Base-by-base conservation (phyloP, 139 green algal genomes). In the Tetradesmus lagerheimii region DNA sequence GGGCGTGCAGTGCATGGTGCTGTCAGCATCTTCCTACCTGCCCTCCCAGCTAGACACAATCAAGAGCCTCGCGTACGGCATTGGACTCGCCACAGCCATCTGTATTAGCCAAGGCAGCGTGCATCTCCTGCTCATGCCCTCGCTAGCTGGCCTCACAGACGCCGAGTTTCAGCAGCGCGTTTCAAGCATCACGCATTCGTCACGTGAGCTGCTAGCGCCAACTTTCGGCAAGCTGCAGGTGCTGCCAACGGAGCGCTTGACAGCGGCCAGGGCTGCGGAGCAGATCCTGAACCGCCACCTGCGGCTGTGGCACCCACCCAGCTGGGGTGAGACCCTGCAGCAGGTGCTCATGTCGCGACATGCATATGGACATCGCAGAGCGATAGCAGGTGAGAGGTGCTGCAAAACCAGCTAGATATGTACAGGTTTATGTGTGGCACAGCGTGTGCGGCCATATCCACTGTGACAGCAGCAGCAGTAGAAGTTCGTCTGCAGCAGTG, bases 11-110 rank as follows among this genome's bases (percentile, higher is more conserved):
- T 38, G 20, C 31, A 38, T 88, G n/a, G 57, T 88, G 35, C 35
- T 88, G 20, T 79, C 34, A 25, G 57, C 31, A 5, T 71, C 57
- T 71, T 16, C 57, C 1, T 88, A 88, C 57, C 57, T 88, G 66
- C 82, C 82, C 20, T 88, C 82, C 2, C 82, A 88, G 35, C 39
- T 88, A 15, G 82, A 78, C 15, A 57, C 31, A 6, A 53, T 88
- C 6, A 8, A 9, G 18, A 35, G 27, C 35, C 29, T 86, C 14
- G 29, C 45, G 37, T 15, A 29, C 45, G 57, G 57, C 57, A 71
- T 71, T 31, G 23, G 57, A 1, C n/a, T 71, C 71, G 45, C 31
- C 35, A 47, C 47, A 2, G 34, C 4, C 5, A 31, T 35, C n/a
- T 86, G 64, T 47, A 86, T 45, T n/a, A 86, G 80, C 43, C 27